phyloP scores from a whole-genome alignment of 768 basidiomycete genomes.

The Suillus bovinus region DNA sequence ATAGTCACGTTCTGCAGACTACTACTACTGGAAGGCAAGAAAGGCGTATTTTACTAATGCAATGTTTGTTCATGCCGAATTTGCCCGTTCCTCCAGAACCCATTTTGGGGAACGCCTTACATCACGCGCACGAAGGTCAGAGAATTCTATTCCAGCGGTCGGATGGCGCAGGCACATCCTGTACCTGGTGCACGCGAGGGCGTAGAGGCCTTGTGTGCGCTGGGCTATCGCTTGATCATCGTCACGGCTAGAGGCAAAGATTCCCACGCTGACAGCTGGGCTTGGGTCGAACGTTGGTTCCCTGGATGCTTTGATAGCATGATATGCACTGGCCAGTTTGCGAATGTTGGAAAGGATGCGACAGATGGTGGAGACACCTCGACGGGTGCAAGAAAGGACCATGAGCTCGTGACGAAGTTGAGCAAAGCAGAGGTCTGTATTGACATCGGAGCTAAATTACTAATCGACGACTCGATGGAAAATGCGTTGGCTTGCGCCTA shows the following conservation, averaged over 20 bases:
- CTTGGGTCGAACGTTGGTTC: conserved; percentile 67
- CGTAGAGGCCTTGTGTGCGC: conserved; percentile 49
- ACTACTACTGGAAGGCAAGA: conserved; percentile 74
- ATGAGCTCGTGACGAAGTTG: conserved; percentile 54
- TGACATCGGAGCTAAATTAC: conserved; percentile 57
- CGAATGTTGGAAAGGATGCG: conserved; percentile 44
- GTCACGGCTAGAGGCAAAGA: conserved; percentile 71
- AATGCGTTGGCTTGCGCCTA: conserved; percentile 65
- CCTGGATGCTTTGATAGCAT: conserved; percentile 62
- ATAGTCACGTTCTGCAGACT: conserved; percentile 42
- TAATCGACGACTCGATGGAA: conserved; percentile 83
- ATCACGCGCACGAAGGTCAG: conserved; percentile 61
- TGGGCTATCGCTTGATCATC: conserved; percentile 71
- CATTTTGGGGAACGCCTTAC: conserved; percentile 59
- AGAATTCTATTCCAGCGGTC: conserved; percentile 55
- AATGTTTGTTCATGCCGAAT: not conserved
- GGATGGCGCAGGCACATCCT: conserved; percentile 47
- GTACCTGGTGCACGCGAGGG: conserved; percentile 65
- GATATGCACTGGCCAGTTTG: conserved; percentile 76
- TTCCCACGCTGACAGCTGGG: conserved; percentile 57
- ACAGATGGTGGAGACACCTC: conserved; percentile 11
- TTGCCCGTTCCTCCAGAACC: conserved; percentile 35
- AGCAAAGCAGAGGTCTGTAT: conserved; percentile 76
- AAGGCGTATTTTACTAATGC: not conserved
- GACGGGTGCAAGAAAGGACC: conserved; percentile 17